phyloP scores from a whole-genome alignment of 306 rosid genomes.

The Vigna radiata region DNA sequence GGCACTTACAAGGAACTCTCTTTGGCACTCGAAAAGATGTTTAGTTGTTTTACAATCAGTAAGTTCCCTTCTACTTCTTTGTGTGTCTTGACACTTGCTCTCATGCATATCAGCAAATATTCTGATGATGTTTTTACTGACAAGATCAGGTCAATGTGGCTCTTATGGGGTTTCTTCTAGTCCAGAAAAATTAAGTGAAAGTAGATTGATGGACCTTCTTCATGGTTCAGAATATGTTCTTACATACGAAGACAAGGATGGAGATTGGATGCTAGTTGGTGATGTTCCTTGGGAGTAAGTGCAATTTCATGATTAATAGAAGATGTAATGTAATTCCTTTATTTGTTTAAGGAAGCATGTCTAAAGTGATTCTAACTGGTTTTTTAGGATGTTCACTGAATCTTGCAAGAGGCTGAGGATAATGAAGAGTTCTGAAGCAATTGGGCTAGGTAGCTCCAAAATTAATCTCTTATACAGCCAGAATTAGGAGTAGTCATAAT shows the following conservation, averaged over 20 bases:
- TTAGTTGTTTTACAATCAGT: conserved; percentile 95
- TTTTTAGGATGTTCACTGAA: conserved; percentile 84
- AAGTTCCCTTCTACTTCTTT: conserved; percentile 36
- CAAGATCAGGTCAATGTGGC: conserved; percentile 78
- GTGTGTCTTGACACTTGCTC: too few relatives aligned
- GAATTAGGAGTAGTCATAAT: too few relatives aligned
- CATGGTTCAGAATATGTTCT: conserved; percentile 94
- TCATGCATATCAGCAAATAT: background rate
- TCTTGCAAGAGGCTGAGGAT: conserved; percentile 94
- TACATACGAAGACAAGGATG: conserved; percentile 96
- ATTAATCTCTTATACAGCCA: background rate
- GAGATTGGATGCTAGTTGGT: conserved; percentile 98
- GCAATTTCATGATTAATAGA: conserved; percentile 16
- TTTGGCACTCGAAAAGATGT: conserved; percentile 95
- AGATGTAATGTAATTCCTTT: background rate
- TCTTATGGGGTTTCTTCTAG: conserved; percentile 75
- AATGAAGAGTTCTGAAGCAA: conserved; percentile 96
- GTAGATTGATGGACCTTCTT: conserved; percentile 84
- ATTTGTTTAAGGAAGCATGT: background rate
- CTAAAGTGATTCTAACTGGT: conserved; percentile 21
- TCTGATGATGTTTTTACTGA: conserved; percentile 27
- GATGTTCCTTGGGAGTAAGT: conserved; percentile 99
- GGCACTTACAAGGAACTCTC: conserved; percentile 79
- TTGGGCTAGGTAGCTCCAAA: conserved; percentile 76
- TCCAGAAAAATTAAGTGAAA: conserved; percentile 75